phyloP scores from a whole-genome alignment of 1,139 yeast species.

The Debaryomyces coudertii region DNA sequence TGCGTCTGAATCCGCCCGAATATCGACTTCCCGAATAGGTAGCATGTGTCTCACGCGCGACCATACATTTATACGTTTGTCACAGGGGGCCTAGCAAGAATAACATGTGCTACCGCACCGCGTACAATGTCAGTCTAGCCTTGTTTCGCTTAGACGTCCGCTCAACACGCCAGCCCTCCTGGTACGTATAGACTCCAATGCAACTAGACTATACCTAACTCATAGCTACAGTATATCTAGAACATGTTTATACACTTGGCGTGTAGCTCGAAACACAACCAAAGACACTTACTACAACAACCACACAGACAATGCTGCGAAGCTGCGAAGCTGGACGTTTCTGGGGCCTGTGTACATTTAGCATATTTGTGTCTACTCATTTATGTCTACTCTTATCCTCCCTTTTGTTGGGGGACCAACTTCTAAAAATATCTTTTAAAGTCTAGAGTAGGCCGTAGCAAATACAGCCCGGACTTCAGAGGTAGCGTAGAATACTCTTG shows the following conservation, averaged over 20 bases:
- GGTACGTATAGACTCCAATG: too few species aligned
- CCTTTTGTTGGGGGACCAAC: not conserved
- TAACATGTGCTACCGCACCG: not conserved
- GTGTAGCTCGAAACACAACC: too few species aligned
- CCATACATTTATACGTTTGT: not conserved
- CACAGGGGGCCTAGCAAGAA: not conserved
- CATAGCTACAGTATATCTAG: too few species aligned
- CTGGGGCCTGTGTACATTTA: not conserved
- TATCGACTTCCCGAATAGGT: not conserved
- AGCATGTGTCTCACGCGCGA: not conserved
- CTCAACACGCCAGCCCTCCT: too few species aligned
- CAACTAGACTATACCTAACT: too few species aligned
- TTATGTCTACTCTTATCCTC: not conserved
- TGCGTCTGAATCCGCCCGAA: not conserved
- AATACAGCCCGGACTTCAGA: too few species aligned
- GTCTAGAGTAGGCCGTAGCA: not conserved
- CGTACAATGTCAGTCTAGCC: not conserved
- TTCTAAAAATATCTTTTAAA: not conserved
- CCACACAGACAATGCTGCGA: not conserved
- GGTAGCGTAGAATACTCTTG: too few species aligned
- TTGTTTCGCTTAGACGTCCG: too few species aligned
- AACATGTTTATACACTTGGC: too few species aligned
- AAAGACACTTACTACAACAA: too few species aligned
- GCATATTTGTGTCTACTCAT: not conserved
- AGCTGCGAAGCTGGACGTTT: not conserved